These are phyloP conservation scores for Cladosporium sp. DNA, from an alignment of 2,329 filamentous ascomycete genomes.

Conservation along the genomic window DNA sequence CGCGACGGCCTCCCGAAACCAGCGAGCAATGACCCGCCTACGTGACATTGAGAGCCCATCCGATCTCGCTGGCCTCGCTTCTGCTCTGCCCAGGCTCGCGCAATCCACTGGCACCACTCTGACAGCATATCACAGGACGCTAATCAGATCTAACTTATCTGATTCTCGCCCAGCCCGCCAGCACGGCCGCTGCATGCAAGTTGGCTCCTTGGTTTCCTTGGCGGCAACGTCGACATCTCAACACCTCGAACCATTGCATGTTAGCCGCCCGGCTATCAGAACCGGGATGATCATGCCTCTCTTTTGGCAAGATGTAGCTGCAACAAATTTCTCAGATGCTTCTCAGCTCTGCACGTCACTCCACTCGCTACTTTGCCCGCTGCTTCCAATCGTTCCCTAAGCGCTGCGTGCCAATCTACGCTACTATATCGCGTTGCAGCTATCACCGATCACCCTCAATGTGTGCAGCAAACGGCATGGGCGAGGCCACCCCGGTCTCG, in stretches of 20 bases:
- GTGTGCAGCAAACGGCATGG: constrained; percentile 6
- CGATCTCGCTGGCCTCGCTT: constrained; percentile 12
- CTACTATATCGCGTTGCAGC: not conserved
- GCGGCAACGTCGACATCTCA: constrained; percentile 13
- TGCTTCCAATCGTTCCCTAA: not conserved
- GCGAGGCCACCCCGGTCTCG: constrained; percentile 1
- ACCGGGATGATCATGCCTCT: not conserved
- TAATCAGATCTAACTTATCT: constrained; percentile 18
- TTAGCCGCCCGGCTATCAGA: not conserved
- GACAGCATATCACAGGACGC: constrained; percentile 12
- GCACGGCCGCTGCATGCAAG: constrained; percentile 9
- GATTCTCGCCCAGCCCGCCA: constrained; percentile 18
- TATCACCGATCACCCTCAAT: not conserved
- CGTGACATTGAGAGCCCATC: not conserved
- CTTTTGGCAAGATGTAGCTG: not conserved
- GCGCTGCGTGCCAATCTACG: not conserved
- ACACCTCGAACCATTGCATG: constrained; percentile 6
- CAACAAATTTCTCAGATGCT: not conserved
- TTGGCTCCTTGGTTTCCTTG: constrained; percentile 18
- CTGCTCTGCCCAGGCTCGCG: constrained; percentile 9
- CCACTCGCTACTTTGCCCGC: not conserved
- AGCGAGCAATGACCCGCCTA: not conserved
- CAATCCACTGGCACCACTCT: constrained; percentile 11
- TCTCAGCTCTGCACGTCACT: constrained; percentile 1
- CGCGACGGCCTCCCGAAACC: not conserved